Conservation (phyloP, 2,329 filamentous ascomycete genomes). For the Leptographium flavum region DNA sequence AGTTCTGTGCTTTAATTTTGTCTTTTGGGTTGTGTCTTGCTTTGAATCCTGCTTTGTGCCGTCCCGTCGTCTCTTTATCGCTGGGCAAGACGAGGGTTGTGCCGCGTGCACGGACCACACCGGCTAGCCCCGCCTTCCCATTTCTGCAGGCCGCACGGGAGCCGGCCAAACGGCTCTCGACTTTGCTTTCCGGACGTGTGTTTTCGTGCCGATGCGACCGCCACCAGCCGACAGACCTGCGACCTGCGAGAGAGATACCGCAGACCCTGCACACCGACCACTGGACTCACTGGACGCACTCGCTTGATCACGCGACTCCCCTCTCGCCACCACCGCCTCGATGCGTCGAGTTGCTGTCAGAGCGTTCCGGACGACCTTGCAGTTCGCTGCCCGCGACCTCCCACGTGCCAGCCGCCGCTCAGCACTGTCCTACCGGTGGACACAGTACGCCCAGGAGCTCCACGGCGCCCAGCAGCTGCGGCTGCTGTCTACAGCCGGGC, state of each 20-base stretch:
- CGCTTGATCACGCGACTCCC: not conserved
- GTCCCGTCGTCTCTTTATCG: too few relatives aligned
- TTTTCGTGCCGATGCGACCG: too few relatives aligned
- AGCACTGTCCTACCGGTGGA: not conserved
- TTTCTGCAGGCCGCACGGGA: too few relatives aligned
- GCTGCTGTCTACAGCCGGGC: not conserved
- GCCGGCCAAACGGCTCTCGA: too few relatives aligned
- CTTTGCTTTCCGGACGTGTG: too few relatives aligned
- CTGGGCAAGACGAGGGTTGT: too few relatives aligned
- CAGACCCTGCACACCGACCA: too few relatives aligned
- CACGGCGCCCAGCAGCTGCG: slow-evolving; percentile 1
- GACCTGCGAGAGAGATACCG: too few relatives aligned
- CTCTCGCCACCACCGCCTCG: slow-evolving; percentile 13
- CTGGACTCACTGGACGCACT: not conserved
- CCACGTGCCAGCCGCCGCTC: slow-evolving; percentile 33
- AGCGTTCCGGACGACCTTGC: slow-evolving; percentile 54
- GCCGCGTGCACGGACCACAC: too few relatives aligned
- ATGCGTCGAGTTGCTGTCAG: slow-evolving; percentile 64
- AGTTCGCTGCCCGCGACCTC: slow-evolving; percentile 47
- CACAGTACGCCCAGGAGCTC: slow-evolving; percentile 8
- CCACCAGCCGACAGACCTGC: too few relatives aligned
- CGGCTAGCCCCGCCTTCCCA: too few relatives aligned
- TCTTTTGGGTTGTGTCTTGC: not conserved
- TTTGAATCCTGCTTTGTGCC: not conserved
- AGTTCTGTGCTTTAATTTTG: not conserved